Conservation (phyloP, 2,329 filamentous ascomycete genomes). For the Colletotrichum godetiae region DNA sequence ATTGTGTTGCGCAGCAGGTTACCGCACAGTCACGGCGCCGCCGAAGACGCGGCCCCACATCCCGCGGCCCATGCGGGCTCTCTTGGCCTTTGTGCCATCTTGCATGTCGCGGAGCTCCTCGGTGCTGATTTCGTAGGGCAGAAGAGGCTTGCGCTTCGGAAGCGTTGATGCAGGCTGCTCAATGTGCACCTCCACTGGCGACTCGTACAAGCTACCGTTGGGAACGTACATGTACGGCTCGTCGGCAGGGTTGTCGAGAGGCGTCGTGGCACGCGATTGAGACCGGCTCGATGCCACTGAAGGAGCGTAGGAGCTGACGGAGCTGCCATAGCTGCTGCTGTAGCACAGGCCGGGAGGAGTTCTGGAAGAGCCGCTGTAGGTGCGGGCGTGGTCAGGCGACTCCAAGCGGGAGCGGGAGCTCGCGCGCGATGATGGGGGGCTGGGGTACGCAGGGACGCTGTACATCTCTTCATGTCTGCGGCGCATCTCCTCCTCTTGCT, state of each 20-base stretch:
- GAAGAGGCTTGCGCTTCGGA: constrained; percentile 42
- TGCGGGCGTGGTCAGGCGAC: constrained; percentile 53
- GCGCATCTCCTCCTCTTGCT: constrained; percentile 53
- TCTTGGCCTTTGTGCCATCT: constrained; percentile 60
- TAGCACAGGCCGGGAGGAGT: constrained; percentile 61
- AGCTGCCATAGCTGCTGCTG: constrained; percentile 51
- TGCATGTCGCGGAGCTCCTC: constrained; percentile 64
- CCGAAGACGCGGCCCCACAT: constrained; percentile 67
- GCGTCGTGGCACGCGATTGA: constrained; percentile 61
- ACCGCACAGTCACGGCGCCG: constrained; percentile 54
- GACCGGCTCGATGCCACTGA: constrained; percentile 58
- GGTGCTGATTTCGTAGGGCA: constrained; percentile 66
- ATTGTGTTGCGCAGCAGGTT: constrained; percentile 6
- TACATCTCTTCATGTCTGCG: constrained; percentile 51
- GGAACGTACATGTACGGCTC: constrained; percentile 55
- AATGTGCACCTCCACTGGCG: constrained; percentile 59
- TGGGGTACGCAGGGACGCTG: constrained; percentile 50
- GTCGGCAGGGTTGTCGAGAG: constrained; percentile 56
- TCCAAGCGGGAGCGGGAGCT: constrained; percentile 53
- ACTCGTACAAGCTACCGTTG: constrained; percentile 59
- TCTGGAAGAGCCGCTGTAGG: constrained; percentile 48
- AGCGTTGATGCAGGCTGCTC: constrained; percentile 51
- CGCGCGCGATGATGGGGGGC: constrained; percentile 59
- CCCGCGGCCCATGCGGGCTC: constrained; percentile 58
- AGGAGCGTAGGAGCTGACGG: constrained; percentile 60